Evolutionary conservation across 495 filamentous ascomycete species (phyloP).

Genomic region (Neurospora intermedia): DNA sequence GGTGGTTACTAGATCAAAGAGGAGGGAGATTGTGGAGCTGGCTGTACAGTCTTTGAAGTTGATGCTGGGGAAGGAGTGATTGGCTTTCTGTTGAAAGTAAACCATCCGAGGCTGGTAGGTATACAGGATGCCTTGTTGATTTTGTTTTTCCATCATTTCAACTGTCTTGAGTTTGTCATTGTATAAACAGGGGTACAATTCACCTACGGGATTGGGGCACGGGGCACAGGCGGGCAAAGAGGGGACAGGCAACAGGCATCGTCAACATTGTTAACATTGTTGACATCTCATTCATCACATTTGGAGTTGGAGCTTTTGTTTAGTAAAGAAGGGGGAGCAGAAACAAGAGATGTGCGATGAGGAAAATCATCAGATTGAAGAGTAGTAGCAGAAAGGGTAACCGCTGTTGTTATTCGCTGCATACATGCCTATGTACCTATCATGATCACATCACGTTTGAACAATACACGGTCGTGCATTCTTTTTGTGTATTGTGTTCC

Average conservation of each 20-base stretch:
- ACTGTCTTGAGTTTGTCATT: not conserved
- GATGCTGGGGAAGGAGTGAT: slow-evolving; percentile 32
- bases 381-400: not conserved
- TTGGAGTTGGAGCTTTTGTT: not conserved
- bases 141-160: not conserved
- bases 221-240: not conserved
- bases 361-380: not conserved
- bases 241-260: not conserved
- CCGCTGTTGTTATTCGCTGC: not conserved
- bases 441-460: not conserved
- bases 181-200: not conserved
- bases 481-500: too few species aligned
- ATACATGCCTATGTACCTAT: not conserved
- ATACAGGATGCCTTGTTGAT: not conserved
- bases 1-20: slow-evolving; percentile 52
- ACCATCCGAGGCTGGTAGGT: not conserved
- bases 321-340: not conserved
- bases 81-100: not conserved
- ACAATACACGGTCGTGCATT: not conserved
- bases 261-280: not conserved
- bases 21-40: slow-evolving; percentile 52
- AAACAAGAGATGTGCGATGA: not conserved
- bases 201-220: not conserved
- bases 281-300: not conserved
- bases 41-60: slow-evolving; percentile 53